Evolutionary conservation across 179 eudicot species (phyloP).

Genomic region (Beta macrorhiza): DNA sequence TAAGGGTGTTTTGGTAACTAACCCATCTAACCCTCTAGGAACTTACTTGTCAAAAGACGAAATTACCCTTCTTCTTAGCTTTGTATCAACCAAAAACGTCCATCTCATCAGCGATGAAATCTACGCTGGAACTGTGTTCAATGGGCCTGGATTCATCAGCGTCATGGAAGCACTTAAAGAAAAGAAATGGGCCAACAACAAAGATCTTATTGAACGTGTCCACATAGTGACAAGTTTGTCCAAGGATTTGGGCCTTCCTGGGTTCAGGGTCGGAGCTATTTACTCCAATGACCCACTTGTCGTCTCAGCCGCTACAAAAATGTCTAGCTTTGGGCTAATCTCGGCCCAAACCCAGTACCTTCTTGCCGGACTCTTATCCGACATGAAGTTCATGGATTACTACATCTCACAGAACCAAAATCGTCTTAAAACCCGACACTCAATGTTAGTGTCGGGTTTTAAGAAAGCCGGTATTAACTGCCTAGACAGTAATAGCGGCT

Average conservation of each 20-base stretch:
- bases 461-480: conserved; percentile 52
- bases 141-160: conserved; percentile 48
- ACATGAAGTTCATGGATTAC: conserved; percentile 48
- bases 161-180: conserved; percentile 57
- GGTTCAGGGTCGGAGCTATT: conserved; percentile 83
- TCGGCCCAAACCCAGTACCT: conserved; percentile 93
- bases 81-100: conserved; percentile 46
- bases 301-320: conserved; percentile 80
- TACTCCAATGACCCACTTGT: conserved; percentile 67
- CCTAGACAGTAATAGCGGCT: conserved; percentile 65
- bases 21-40: conserved; percentile 94
- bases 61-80: conserved; percentile 55
- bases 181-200: conserved; percentile 33
- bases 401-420: conserved; percentile 53
- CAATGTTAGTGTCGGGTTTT: conserved; percentile 52
- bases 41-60: conserved; percentile 60
- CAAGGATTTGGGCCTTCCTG: conserved; percentile 89
- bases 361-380: conserved; percentile 66
- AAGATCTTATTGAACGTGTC: conserved; percentile 50
- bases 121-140: conserved; percentile 79
- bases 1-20: conserved; percentile 76
- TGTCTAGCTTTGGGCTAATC: conserved; percentile 91
- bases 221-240: conserved; percentile 84
- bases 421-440: conserved; percentile 51
- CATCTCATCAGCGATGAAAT: conserved; percentile 90